Evolutionary conservation across 805 yeast species (phyloP), one percentile per base, ranked within the genome.

Genomic region (Ogataea kodamae): DNA sequence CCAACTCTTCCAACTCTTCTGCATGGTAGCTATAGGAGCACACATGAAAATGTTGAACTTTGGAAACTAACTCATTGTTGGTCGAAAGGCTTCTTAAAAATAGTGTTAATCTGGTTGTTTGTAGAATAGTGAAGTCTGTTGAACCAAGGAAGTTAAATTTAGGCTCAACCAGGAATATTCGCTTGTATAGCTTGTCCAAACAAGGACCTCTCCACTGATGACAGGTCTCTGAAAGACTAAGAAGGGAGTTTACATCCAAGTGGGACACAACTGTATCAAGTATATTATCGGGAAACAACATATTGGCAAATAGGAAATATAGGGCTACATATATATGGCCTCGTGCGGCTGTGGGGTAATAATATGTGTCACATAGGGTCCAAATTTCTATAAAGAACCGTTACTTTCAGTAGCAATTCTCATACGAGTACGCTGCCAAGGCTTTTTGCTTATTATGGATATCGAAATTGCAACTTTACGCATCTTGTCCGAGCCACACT

Each of bases 201-300:
- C 42, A 37, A 16, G 32, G 37, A 10, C 29, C 22, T 12, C 42
- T 35, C 1, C 46, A 20, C 2, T 6, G 4, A 3, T 26, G 33
- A 32, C 38, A 28, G 5, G 47, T 31, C 15, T 17, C 15, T 8
- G 48, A 25, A 6, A 48, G 25, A 19, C 31, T 35, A 5, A 40
- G 28, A 30, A 44, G 27, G 29, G 17, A 14, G 9, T 14, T 26
- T 9, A 11, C 22, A 16, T 30, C 33, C 7, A 46, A 18, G 5
- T 23, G 17, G 1, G 34, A 22, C 12, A 42, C 38, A 6, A 48
- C 27, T n/a, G 13, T 22, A 6, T 24, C 22, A 11, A 46, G 11
- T 14, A 48, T 43, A 30, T 46, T 46, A 18, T 37, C 45, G 4
- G 51, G 51, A 14, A 36, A 13, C 5, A 14, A 7, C 32, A 28